phyloP scores from a whole-genome alignment of 345 rosid genomes.

The Limnanthes douglasii region DNA sequence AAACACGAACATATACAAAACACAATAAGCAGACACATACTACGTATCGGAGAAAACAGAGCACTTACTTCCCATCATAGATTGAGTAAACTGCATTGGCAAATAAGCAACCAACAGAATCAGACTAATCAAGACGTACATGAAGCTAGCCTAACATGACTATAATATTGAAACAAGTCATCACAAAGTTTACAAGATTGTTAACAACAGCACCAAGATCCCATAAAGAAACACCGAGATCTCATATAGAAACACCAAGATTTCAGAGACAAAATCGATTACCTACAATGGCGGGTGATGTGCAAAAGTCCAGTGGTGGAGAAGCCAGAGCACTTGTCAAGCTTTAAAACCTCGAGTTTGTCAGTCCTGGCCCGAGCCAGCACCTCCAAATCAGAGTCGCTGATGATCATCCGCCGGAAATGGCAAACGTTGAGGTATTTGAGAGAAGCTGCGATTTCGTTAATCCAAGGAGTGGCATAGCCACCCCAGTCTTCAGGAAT shows the following conservation, averaged over 20 bases:
- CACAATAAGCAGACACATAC: conserved; percentile 2
- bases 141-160: too few species aligned
- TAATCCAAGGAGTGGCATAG: conserved; percentile 56
- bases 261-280: not conserved
- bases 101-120: not conserved
- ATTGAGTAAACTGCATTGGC: not conserved
- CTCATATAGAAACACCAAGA: not conserved
- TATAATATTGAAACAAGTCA: too few species aligned
- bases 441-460: conserved; percentile 30
- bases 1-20: conserved; percentile 1
- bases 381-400: conserved; percentile 59
- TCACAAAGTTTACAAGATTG: too few species aligned
- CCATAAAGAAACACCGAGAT: too few species aligned
- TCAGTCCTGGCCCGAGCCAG: conserved; percentile 31
- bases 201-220: too few species aligned
- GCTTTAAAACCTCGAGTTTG: conserved; percentile 42
- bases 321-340: conserved; percentile 86
- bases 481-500: conserved; percentile 99
- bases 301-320: conserved; percentile 73
- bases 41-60: not conserved
- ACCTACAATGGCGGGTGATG: conserved; percentile 66
- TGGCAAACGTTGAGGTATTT: conserved; percentile 54
- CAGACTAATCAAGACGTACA: too few species aligned
- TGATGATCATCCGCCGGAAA: conserved; percentile 72
- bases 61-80: not conserved